Base-by-base conservation (phyloP, 129 eudicot species). In the Escallonia rubra region DNA sequence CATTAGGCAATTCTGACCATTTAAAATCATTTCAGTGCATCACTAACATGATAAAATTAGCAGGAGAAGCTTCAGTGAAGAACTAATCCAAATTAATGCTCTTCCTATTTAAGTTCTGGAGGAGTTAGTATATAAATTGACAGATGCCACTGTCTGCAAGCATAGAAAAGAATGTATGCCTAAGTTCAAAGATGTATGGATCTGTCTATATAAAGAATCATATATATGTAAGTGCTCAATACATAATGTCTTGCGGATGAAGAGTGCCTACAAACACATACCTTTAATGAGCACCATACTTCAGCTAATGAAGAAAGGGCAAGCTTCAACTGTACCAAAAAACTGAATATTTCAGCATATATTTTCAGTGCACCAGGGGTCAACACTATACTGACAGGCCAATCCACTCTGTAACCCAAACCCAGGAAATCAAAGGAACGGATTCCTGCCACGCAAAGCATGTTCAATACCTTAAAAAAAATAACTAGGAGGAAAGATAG, bases 331-430 rank as follows among this genome's bases (percentile, higher is more conserved):
- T 84, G 88, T 56, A 93, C 72, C 67, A 93, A 75, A 77, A 86
- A 93, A 69, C 82, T 89, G 77, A 93, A 93, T 67, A 93, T 93
- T 64, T 93, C 81, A 41, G 96, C 89, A 60, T 93, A 93, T 69
- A 84, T 89, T 57, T 79, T 78, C 79, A 93, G 64, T 52, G 96
- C 92, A 60, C 59, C 79, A 40, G 91, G 84, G 47, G 91, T 89
- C 85, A 93, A 75, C 65, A 93, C 82, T 61, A 93, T 93, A 73
- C 77, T 86, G 74, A 89, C 80, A 16, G 96, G 96, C 98, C 98
- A 93, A 72, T 93, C 95, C 47, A 93, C 91, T 76, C 80, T 85
- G 76, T 89, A 93, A 39, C 96, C 98, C 74, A 93, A 80, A 14
- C 98, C 98, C 73, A 93, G 59, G 68, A 78, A 81, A 56, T 93